Base-by-base conservation (phyloP, 1,139 yeast species). In the Waltiozyma sp. region DNA sequence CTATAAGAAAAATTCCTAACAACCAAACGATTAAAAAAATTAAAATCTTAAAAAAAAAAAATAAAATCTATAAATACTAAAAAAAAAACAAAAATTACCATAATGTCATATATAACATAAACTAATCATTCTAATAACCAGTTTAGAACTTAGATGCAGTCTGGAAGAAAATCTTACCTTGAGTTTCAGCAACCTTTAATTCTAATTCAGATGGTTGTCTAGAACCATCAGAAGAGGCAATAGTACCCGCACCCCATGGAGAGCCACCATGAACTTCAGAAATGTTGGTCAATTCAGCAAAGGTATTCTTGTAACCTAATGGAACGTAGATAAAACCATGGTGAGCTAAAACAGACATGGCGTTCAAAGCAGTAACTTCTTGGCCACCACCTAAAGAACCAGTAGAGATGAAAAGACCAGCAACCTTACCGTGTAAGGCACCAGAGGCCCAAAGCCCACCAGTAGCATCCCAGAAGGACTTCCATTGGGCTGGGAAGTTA, bases 161-260 rank as follows among this genome's bases (percentile, higher is more conserved):
- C 38, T 51, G 44, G 45, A 42, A 54, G 65, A 78, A 78, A 46
- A 68, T 60, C 49, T 67, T 63, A 64, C 86, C 87, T 65, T 80
- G 87, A 48, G 61, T 65, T 46, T 57, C 58, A 42, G 80, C 89
- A 52, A 84, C 57, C 53, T 74, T 73, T 58, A 75, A 66, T 68
- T 85, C 95, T 49, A 81, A 67, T 43, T 69, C 74, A 47, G 75
- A 56, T 45, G 91, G 85, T 59, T 69, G 70, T 72, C 94, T 78
- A 18, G 87, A 77, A 54, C 95, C 95, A 56, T 82, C 91, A 46
- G 73, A 71, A 53, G 80, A 89, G 35, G 95, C 89, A 55, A 72
- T 72, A 46, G 87, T 68, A 58, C 94, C 94, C 41, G 95, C 87
- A 66, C 95, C 95, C 88, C 91, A 85, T 46, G 95, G 76, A 44